Conservation (phyloP, 805 yeast species). For the Jamesozyma rosinii region DNA sequence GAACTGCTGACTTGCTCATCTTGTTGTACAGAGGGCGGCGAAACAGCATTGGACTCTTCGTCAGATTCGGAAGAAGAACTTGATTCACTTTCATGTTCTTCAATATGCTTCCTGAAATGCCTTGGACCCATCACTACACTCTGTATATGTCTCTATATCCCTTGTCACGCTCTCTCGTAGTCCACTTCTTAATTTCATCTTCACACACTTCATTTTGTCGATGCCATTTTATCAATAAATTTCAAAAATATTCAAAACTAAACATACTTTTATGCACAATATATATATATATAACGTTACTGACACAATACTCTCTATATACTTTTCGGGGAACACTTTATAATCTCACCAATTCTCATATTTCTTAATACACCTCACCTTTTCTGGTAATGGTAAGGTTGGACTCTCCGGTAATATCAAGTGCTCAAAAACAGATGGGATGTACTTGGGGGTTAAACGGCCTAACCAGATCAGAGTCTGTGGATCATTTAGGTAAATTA, state of each 20-base stretch:
- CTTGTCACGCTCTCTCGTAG: no score
- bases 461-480: constrained; percentile 75
- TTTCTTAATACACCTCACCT: constrained; percentile 43
- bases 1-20: not conserved
- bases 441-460: constrained; percentile 69
- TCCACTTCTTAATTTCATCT: no score
- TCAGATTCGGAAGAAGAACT: not conserved
- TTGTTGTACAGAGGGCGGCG: not conserved
- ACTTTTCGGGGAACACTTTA: no score
- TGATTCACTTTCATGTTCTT: not conserved
- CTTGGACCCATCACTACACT: constrained; percentile 14
- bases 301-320: no score
- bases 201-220: not conserved
- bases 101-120: constrained; percentile 12
- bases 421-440: constrained; percentile 66
- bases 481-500: constrained; percentile 50
- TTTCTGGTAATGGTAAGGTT: constrained; percentile 59
- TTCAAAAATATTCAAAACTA: not conserved
- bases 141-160: not conserved
- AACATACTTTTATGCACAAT: not conserved
- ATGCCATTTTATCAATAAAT: not conserved
- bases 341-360: constrained; percentile 31
- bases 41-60: not conserved
- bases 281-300: no score
- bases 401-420: constrained; percentile 59